A percentile compares a stretch with the other conserved stretches of the same genome.
Evolutionary conservation across 495 filamentous ascomycete genomes (phyloP).

Genomic region (Talaromyces ruber): DNA sequence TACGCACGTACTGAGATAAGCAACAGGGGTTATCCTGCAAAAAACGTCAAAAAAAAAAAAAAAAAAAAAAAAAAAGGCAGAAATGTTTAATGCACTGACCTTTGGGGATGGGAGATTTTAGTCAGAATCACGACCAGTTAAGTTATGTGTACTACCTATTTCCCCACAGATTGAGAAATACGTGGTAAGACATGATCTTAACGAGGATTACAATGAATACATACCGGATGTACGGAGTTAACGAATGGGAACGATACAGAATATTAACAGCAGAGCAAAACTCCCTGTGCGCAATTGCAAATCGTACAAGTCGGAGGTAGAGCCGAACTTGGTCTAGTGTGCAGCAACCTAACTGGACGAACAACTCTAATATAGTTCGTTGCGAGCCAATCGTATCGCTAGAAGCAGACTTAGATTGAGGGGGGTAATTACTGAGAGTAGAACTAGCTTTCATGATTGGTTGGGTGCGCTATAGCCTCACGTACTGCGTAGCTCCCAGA

Average conservation of each 20-base stretch:
- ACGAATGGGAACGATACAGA: neutral
- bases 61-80: neutral
- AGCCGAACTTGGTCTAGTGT: neutral
- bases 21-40: neutral
- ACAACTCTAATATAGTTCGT: neutral
- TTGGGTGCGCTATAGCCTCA: neutral
- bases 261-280: neutral
- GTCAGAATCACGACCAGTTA: neutral
- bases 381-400: neutral
- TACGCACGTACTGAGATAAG: neutral
- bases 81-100: neutral
- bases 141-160: neutral
- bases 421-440: neutral
- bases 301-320: neutral
- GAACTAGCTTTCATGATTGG: neutral
- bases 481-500: neutral
- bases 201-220: neutral
- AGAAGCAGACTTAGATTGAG: neutral
- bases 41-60: neutral
- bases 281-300: neutral
- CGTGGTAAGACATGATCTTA: neutral
- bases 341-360: neutral
- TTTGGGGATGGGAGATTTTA: neutral
- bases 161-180: neutral
- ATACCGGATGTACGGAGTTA: neutral